Evolutionary conservation across 2,329 filamentous ascomycete species (phyloP).

Genomic region (Cladorrhinum sp.): DNA sequence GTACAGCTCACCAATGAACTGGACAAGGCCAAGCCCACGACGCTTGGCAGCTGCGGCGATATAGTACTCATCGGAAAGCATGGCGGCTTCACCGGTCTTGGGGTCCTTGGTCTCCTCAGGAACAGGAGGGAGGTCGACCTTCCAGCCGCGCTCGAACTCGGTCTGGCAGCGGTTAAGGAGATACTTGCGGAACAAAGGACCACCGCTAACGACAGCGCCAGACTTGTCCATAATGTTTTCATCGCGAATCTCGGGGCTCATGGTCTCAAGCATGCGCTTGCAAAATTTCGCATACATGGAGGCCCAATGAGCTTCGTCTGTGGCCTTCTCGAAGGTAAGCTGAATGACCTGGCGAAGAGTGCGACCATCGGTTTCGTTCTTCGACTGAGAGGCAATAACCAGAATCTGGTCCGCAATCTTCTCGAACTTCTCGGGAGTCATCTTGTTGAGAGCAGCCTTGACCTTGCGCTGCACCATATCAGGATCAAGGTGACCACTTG

Average conservation of each 20-base stretch:
- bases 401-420: conserved; percentile 93
- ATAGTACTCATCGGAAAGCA: conserved; percentile 97
- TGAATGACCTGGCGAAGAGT: conserved; percentile 97
- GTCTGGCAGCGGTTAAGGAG: conserved; percentile 97
- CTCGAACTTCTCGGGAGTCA: conserved; percentile 99
- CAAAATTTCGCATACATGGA: conserved; percentile 99
- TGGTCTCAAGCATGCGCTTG: conserved; percentile 92
- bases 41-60: conserved; percentile 89
- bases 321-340: conserved; percentile 98
- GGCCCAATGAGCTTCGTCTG: conserved; percentile 97
- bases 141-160: conserved; percentile 98
- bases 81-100: conserved; percentile 66
- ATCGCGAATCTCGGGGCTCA: conserved; percentile 92
- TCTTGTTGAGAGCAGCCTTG: conserved; percentile 98
- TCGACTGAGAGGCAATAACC: conserved; percentile 87
- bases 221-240: conserved; percentile 91
- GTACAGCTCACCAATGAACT: conserved; percentile 99
- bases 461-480: conserved; percentile 98
- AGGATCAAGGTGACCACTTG: conserved; percentile 68
- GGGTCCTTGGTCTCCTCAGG: conserved; percentile 64
- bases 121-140: conserved; percentile 72
- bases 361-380: conserved; percentile 89
- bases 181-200: conserved; percentile 96
- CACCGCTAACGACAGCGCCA: conserved; percentile 84
- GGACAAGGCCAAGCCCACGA: conserved; percentile 93